A percentile compares a stretch with the other conserved stretches of the same genome.
phyloP scores from a whole-genome alignment of 2,329 filamentous ascomycete species.

The Rachicladosporium sp. region DNA sequence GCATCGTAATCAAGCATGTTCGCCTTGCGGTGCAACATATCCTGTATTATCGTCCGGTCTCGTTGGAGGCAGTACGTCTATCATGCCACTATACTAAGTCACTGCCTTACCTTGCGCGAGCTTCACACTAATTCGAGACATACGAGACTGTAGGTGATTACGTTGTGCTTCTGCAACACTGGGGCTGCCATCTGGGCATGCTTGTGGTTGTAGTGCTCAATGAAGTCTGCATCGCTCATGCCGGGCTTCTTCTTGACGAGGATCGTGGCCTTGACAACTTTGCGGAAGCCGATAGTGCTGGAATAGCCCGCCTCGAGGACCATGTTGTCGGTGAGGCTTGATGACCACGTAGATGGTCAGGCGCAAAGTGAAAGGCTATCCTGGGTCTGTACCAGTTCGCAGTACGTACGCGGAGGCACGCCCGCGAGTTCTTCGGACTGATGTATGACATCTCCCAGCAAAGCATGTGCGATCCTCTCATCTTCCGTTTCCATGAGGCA shows the following conservation, averaged over 20 bases:
- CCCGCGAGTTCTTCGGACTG: too few relatives aligned
- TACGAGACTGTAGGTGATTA: conserved; percentile 35
- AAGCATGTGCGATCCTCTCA: too few relatives aligned
- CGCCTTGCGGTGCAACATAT: conserved; percentile 35
- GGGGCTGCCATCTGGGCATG: conserved; percentile 33
- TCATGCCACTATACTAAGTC: background rate
- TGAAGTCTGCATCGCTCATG: conserved; percentile 33
- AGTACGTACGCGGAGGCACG: too few relatives aligned
- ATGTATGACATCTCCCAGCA: too few relatives aligned
- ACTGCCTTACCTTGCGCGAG: background rate
- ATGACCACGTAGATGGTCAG: too few relatives aligned
- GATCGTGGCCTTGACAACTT: conserved; percentile 35
- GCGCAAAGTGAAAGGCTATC: too few relatives aligned
- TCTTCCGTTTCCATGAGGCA: too few relatives aligned
- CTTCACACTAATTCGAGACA: conserved; percentile 3
- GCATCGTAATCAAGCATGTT: conserved; percentile 34
- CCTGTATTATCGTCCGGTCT: conserved; percentile 32
- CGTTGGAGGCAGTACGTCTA: conserved; percentile 34
- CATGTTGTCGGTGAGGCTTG: conserved; percentile 11
- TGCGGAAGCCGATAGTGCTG: conserved; percentile 32
- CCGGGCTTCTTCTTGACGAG: conserved; percentile 35
- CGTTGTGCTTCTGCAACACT: conserved; percentile 31
- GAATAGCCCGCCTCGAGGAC: conserved; percentile 34
- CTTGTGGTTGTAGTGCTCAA: conserved; percentile 34
- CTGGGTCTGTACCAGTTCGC: too few relatives aligned